Percentiles rank a stretch among this genome's conserved stretches.
Conservation (phyloP, 78 protist species). For the Dictyostelium firmibasis region DNA sequence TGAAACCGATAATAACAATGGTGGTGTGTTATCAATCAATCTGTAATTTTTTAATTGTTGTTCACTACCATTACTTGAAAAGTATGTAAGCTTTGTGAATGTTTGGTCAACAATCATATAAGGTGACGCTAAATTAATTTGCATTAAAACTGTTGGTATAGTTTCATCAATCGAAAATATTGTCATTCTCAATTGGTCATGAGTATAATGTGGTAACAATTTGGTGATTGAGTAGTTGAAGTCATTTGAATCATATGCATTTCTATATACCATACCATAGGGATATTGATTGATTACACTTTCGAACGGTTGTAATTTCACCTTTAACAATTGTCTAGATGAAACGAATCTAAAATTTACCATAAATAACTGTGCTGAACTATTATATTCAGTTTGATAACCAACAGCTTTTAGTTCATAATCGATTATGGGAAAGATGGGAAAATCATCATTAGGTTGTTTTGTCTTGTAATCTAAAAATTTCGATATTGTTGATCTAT, state of each 20-base stretch:
- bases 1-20: background rate
- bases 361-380: background rate
- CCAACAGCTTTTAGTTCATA: background rate
- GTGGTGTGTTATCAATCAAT: background rate
- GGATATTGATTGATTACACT: background rate
- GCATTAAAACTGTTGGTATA: background rate
- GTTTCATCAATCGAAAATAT: background rate
- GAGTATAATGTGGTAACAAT: background rate
- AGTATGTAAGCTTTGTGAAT: background rate
- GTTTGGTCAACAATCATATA: background rate
- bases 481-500: background rate
- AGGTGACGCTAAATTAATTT: background rate
- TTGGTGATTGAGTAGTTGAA: background rate
- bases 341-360: background rate
- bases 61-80: background rate
- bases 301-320: background rate
- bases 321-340: background rate
- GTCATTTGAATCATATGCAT: background rate
- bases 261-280: background rate
- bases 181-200: background rate
- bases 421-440: background rate
- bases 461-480: background rate
- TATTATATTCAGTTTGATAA: background rate
- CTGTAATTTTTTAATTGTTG: background rate
- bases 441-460: background rate